Evolutionary conservation across 179 eudicot genomes (phyloP).

Genomic region (Silene vulgaris): DNA sequence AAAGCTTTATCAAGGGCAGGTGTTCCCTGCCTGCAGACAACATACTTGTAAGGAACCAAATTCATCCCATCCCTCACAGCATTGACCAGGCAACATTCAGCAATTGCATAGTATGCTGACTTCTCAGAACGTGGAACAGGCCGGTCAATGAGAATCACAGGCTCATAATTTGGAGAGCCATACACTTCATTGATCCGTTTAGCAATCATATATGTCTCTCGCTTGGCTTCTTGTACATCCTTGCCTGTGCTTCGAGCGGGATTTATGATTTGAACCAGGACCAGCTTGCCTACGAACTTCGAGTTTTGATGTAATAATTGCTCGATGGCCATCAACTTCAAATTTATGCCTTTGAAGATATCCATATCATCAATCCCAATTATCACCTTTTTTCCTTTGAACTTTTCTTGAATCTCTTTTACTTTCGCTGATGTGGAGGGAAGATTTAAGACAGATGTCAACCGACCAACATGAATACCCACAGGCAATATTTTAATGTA

Average conservation of each 20-base stretch:
- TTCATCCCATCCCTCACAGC: slow-evolving; percentile 97
- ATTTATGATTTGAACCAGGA: slow-evolving; percentile 73
- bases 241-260: slow-evolving; percentile 94
- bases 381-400: slow-evolving; percentile 62
- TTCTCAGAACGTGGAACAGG: slow-evolving; percentile 75
- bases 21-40: slow-evolving; percentile 86
- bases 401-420: slow-evolving; percentile 57
- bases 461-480: slow-evolving; percentile 72
- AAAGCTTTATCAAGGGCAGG: slow-evolving; percentile 48
- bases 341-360: slow-evolving; percentile 82
- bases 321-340: slow-evolving; percentile 74
- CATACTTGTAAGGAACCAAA: slow-evolving; percentile 74
- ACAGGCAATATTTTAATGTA: slow-evolving; percentile 78
- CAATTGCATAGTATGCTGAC: slow-evolving; percentile 77
- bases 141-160: slow-evolving; percentile 75
- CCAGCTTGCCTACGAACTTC: slow-evolving; percentile 46
- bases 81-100: slow-evolving; percentile 82
- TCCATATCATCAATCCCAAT: slow-evolving; percentile 96
- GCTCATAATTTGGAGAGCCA: slow-evolving; percentile 52
- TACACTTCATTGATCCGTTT: slow-evolving; percentile 53
- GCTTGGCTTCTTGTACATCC: slow-evolving; percentile 74
- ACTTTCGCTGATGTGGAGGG: slow-evolving; percentile 53
- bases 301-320: slow-evolving; percentile 53
- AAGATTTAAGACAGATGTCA: slow-evolving; percentile 59
- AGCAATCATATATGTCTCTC: slow-evolving; percentile 60